phyloP scores from a whole-genome alignment of 768 basidiomycete genomes.

The Boletus coccyginus region DNA sequence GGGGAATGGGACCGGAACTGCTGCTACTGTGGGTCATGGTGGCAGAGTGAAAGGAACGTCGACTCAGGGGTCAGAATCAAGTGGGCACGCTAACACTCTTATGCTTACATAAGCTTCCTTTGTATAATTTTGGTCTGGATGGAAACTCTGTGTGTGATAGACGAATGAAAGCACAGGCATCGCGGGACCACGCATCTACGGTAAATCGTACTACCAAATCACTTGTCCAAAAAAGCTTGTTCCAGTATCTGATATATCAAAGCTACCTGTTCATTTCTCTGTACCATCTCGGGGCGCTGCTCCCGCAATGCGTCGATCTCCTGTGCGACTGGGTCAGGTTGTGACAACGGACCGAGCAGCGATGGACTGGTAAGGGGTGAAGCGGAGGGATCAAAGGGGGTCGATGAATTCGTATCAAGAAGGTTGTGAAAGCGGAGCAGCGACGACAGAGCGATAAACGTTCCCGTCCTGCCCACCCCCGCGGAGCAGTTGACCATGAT shows the following conservation, averaged over 20 bases:
- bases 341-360: slow-evolving; percentile 57
- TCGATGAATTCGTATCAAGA: slow-evolving; percentile 29
- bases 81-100: too few relatives aligned
- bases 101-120: too few relatives aligned
- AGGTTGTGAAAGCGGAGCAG: slow-evolving; percentile 63
- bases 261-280: slow-evolving; percentile 60
- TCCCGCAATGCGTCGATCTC: slow-evolving; percentile 80
- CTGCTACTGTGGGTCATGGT: too few relatives aligned
- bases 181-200: not conserved
- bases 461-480: slow-evolving; percentile 83
- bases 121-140: too few relatives aligned
- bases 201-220: not conserved
- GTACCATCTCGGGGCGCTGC: slow-evolving; percentile 81
- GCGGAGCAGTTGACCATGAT: slow-evolving; percentile 84
- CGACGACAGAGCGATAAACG: slow-evolving; percentile 80
- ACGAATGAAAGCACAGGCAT: not conserved
- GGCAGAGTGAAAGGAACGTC: too few relatives aligned
- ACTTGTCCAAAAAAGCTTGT: slow-evolving; percentile 22
- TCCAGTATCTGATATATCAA: slow-evolving; percentile 63
- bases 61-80: too few relatives aligned
- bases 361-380: slow-evolving; percentile 39
- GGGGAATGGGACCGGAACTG: too few relatives aligned
- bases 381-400: slow-evolving; percentile 24
- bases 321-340: slow-evolving; percentile 53
- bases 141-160: too few relatives aligned